Conservation (phyloP, 2,329 filamentous ascomycete genomes). For the Talaromyces sp. region DNA sequence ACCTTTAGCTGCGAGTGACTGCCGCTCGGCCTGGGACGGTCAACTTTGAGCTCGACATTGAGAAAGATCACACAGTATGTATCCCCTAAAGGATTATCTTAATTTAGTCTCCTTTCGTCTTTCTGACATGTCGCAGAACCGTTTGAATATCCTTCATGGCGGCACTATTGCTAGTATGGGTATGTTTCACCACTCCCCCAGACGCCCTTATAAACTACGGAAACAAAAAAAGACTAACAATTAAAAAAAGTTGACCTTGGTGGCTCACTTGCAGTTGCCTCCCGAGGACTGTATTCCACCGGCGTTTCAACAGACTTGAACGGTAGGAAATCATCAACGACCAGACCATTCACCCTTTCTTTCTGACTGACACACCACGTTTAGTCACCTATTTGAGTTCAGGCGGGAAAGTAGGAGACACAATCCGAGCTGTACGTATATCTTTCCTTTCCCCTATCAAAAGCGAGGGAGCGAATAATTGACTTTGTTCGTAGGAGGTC, state of each 20-base stretch:
- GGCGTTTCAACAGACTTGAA: constrained; percentile 64
- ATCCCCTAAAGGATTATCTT: background rate
- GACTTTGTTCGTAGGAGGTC: constrained; percentile 42
- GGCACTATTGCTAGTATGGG: constrained; percentile 61
- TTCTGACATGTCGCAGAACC: constrained; percentile 45
- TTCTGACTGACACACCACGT: background rate
- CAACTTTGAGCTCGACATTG: constrained; percentile 60
- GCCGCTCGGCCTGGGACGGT: constrained; percentile 57
- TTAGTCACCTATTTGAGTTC: constrained; percentile 59
- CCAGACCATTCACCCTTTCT: background rate
- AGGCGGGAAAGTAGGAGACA: constrained; percentile 59
- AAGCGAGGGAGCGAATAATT: background rate
- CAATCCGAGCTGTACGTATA: constrained; percentile 46
- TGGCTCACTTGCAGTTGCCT: constrained; percentile 62
- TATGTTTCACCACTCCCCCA: constrained; percentile 17
- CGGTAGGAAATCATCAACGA: constrained; percentile 30
- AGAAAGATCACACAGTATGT: constrained; percentile 60
- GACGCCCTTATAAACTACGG: too few relatives aligned
- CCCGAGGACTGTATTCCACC: constrained; percentile 59
- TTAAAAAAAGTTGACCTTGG: constrained; percentile 54
- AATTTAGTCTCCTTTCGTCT: background rate
- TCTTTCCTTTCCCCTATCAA: background rate
- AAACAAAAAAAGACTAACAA: background rate
- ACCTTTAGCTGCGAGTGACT: constrained; percentile 54
- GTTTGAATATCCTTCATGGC: constrained; percentile 61